Evolutionary conservation across 1,284 basidiomycete species (phyloP).

Genomic region (Fomitopsis schrenkii): DNA sequence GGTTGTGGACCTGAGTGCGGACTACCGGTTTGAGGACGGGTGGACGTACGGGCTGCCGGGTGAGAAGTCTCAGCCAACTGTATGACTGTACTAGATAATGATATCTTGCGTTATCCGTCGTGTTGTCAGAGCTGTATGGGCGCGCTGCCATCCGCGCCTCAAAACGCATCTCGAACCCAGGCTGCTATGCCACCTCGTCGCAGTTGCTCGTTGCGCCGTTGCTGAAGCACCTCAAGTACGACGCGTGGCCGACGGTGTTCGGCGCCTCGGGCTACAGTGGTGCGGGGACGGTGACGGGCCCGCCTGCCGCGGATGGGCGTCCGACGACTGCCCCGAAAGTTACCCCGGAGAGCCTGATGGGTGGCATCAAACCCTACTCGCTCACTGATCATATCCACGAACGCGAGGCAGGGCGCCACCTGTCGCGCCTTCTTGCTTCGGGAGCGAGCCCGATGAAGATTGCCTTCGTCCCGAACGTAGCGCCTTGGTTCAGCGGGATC

Average conservation of each 20-base stretch:
- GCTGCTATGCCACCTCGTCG: conserved; percentile 93
- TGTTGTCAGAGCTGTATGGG: conserved; percentile 78
- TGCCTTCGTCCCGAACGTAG: conserved; percentile 86
- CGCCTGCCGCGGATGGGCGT: conserved; percentile 59
- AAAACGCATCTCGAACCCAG: conserved; percentile 93
- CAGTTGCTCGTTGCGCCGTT: conserved; percentile 93
- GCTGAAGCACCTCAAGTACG: conserved; percentile 63
- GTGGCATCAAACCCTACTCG: conserved; percentile 81
- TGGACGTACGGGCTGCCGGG: conserved; percentile 99
- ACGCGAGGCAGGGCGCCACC: conserved; percentile 85
- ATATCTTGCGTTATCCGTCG: conserved; percentile 16
- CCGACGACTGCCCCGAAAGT: conserved; percentile 84
- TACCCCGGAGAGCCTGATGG: conserved; percentile 68
- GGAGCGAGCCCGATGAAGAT: conserved; percentile 48
- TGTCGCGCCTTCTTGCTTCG: conserved; percentile 54
- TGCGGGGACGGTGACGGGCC: conserved; percentile 82
- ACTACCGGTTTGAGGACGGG: conserved; percentile 90
- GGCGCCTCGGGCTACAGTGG: conserved; percentile 95
- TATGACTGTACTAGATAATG: conserved; percentile 30
- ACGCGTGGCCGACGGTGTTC: conserved; percentile 82
- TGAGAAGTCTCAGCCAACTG: conserved; percentile 53
- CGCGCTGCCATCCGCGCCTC: conserved; percentile 67
- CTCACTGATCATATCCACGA: conserved; percentile 99
- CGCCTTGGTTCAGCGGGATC: conserved; percentile 97
- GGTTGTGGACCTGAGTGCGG: conserved; percentile 91